Evolutionary conservation across 495 filamentous ascomycete species (phyloP), one percentile per base, ranked within the genome.

Genomic region (Penicillium steckii): DNA sequence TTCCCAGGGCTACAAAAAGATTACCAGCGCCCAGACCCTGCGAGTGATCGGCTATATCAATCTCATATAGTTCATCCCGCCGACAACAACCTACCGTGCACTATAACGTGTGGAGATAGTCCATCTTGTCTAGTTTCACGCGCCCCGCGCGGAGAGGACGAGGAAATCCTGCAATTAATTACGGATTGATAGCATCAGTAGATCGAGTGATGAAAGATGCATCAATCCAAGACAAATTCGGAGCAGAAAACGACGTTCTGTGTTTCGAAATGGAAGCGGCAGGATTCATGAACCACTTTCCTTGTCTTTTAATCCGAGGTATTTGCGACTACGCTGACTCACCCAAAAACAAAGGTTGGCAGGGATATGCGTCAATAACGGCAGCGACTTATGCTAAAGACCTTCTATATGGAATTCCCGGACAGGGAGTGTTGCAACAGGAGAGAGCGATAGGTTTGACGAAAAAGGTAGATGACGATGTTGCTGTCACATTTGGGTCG

Each of bases 241-340:
- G 0, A 2, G 3, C 2, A 1, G 7, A 52, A 35, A 17, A 42
- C 3, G 18, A 29, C 6, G 17, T 44, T n/a, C 26, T 53, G 10
- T 71, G 66, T 44, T 61, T 70, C 46, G 71, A 75, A 26, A 73
- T 73, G 69, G 71, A 73, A 52, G 72, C 69, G 3, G 72, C 69
- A 3, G 72, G 72, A 2, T n/a, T 74, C 29, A 68, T 62, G 60
- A 45, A 67, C 42, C 27, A 57, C 8, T 55, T 68, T 42, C 63
- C 48, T 19, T 67, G 65, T 43, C 48, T 70, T 15, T 61, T 69
- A 6, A 67, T 73, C 9, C 54, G 65, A 37, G 70, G 70, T 0
- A 60, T 72, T 18, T 66, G 62, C 46, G 67, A 73, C 53, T 73
- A 72, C 44, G 35, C 62, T 4, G 70, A 73, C 43, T 62, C 62